These are phyloP conservation scores for Mycena vitilis DNA, from an alignment of 768 basidiomycete genomes.

Conservation along the genomic window DNA sequence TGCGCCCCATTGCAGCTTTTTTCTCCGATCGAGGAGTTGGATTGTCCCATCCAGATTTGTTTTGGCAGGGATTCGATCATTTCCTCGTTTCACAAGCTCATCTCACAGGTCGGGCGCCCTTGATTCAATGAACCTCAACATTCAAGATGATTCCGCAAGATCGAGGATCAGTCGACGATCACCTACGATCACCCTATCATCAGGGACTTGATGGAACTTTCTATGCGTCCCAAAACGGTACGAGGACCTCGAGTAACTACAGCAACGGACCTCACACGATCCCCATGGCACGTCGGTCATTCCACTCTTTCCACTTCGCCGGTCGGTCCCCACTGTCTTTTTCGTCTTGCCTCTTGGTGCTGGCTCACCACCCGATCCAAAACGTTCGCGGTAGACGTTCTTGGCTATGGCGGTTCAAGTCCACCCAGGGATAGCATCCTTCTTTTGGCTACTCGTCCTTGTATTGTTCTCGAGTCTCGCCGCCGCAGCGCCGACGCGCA, in stretches of 20 bases:
- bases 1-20: neutral
- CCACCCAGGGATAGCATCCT: conserved; percentile 27
- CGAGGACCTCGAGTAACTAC: neutral
- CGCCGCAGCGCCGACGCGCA: conserved; percentile 27
- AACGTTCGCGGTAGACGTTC: conserved; percentile 11
- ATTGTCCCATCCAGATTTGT: neutral
- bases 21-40: neutral
- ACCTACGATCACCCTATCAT: too few relatives aligned
- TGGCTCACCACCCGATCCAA: conserved; percentile 14
- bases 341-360: conserved; percentile 9
- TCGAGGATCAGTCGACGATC: too few relatives aligned
- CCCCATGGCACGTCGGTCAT: neutral
- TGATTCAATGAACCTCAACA: too few relatives aligned
- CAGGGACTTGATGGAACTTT: too few relatives aligned
- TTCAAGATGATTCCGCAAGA: too few relatives aligned
- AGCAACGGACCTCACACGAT: neutral
- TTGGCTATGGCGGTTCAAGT: conserved; percentile 29
- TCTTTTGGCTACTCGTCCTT: conserved; percentile 28
- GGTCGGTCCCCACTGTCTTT: conserved; percentile 19
- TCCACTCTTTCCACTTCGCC: conserved; percentile 9
- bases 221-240: too few relatives aligned
- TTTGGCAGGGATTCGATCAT: neutral
- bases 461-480: conserved; percentile 15
- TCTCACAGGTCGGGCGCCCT: too few relatives aligned
- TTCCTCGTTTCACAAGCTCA: neutral